Evolutionary conservation across 768 basidiomycete genomes (phyloP), one percentile per base, ranked within the genome.

Genomic region (Rhizopogon roseolus): DNA sequence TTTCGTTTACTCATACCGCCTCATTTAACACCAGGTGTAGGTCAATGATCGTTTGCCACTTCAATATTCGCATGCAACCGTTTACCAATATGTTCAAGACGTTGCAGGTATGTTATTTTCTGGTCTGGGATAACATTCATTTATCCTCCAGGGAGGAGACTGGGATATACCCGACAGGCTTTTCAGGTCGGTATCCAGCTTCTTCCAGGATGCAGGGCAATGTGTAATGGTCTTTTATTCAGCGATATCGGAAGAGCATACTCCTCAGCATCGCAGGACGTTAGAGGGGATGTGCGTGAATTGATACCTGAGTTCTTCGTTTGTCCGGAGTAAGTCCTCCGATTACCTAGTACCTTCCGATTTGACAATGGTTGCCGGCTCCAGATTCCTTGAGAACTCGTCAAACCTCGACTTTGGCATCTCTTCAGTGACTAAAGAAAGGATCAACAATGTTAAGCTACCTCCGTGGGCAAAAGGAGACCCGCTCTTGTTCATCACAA

Each of bases 71-170:
- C 19, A 72, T 95, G 61, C 84, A 87, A 13, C 95, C 95, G 0
- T 98, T 89, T 66, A 95, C 93, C 25, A 85, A 88, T 63, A 95
- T 96, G 87, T 98, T 95, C 77, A 92, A 94, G 71, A 92, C 90
- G 2, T 70, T 97, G 32, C 84, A 85, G 74, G 81, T 80, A 50
- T 56, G 73, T 42, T 38, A 19, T 17, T 28, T 10, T 16, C 5
- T 17, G 39, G 19, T 37, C 22, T 13, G 32, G 42, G 29, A n/a
- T 32, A 36, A 1, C 14, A 19, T n/a, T 40, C 1, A 53, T 27
- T 6, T 3, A 2, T 37, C 45, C 32, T 34, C 11, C 74, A 96
- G 82, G 95, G 95, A 9, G 95, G 95, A 6, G 88, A 93, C 62
- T 97, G 93, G 86, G 95, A 98, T 72, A 70, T 97, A 14, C 94